A percentile compares a stretch with the other conserved stretches of the same genome.
Evolutionary conservation across 2,329 filamentous ascomycete species (phyloP).

Genomic region (Albifimbria verrucaria): DNA sequence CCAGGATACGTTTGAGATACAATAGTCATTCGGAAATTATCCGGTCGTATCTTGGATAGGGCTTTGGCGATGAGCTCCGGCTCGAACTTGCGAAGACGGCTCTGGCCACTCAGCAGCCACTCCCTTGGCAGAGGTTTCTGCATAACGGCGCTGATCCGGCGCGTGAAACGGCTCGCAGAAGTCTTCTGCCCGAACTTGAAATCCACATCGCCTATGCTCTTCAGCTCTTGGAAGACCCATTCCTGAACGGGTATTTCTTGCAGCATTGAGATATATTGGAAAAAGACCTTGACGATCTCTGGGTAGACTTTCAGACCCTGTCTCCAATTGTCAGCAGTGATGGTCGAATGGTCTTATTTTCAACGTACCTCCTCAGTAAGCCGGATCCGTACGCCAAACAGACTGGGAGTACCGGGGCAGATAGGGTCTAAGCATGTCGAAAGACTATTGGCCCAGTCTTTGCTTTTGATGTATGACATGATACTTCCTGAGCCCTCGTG

Average conservation of each 20-base stretch:
- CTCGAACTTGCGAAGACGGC: conserved; percentile 76
- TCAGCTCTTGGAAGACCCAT: conserved; percentile 94
- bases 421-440: conserved; percentile 73
- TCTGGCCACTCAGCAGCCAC: conserved; percentile 79
- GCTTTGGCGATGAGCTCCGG: conserved; percentile 71
- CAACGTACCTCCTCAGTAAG: conserved; percentile 71
- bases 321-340: conserved; percentile 11
- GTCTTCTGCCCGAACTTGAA: conserved; percentile 96
- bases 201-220: conserved; percentile 84
- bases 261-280: conserved; percentile 88
- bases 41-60: conserved; percentile 71
- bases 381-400: conserved; percentile 76
- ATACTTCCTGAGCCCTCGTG: conserved; percentile 93
- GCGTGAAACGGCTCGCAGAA: conserved; percentile 84
- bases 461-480: conserved; percentile 82
- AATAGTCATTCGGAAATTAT: conserved; percentile 84
- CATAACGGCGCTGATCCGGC: conserved; percentile 81
- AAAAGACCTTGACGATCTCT: conserved; percentile 78
- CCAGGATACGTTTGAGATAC: conserved; percentile 82
- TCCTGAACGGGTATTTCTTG: conserved; percentile 78
- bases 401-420: conserved; percentile 71
- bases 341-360: neutral
- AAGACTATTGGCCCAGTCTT: conserved; percentile 84
- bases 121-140: conserved; percentile 85
- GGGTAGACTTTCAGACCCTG: conserved; percentile 73